These are phyloP conservation scores for Collybia mongolica DNA, from an alignment of 768 basidiomycete genomes.

Conservation along the genomic window DNA sequence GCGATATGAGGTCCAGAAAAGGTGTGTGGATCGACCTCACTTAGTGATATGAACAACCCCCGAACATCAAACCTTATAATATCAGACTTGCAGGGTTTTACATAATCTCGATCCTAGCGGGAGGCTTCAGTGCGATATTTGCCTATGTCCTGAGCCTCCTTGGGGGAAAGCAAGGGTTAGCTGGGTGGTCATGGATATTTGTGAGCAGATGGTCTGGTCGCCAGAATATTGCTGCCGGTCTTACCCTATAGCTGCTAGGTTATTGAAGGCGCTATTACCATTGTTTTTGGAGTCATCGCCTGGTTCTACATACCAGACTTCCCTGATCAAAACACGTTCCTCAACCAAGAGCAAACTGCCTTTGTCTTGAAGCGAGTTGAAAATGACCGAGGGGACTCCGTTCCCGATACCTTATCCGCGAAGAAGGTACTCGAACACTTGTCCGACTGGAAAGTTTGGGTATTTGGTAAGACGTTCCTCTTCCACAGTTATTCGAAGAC, in stretches of 20 bases:
- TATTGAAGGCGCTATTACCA: slow-evolving; percentile 47
- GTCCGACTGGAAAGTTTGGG: slow-evolving; percentile 50
- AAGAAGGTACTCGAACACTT: slow-evolving; percentile 35
- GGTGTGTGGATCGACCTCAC: slow-evolving; percentile 25
- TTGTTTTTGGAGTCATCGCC: slow-evolving; percentile 38
- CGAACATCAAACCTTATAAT: neutral
- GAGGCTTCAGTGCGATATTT: slow-evolving; percentile 48
- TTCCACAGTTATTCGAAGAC: too few species aligned
- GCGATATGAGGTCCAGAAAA: slow-evolving; percentile 49
- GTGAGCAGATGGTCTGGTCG: slow-evolving; percentile 25
- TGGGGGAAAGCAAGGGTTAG: slow-evolving; percentile 36
- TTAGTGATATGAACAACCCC: neutral
- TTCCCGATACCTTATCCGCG: slow-evolving; percentile 39
- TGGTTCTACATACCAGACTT: slow-evolving; percentile 47
- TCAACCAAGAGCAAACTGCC: slow-evolving; percentile 37
- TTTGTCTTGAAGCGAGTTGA: slow-evolving; percentile 44
- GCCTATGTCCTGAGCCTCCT: slow-evolving; percentile 43
- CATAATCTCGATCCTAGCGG: slow-evolving; percentile 38
- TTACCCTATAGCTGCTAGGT: slow-evolving; percentile 28
- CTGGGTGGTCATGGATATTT: slow-evolving; percentile 56
- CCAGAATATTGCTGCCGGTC: slow-evolving; percentile 1
- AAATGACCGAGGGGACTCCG: slow-evolving; percentile 47
- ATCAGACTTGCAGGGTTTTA: slow-evolving; percentile 48
- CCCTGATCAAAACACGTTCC: slow-evolving; percentile 47
- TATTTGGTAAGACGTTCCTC: slow-evolving; percentile 29